Percentiles rank a stretch among this genome's conserved stretches.
These are phyloP conservation scores for Coffea humblotiana DNA, from an alignment of 305 asterid genomes.

Conservation along the genomic window DNA sequence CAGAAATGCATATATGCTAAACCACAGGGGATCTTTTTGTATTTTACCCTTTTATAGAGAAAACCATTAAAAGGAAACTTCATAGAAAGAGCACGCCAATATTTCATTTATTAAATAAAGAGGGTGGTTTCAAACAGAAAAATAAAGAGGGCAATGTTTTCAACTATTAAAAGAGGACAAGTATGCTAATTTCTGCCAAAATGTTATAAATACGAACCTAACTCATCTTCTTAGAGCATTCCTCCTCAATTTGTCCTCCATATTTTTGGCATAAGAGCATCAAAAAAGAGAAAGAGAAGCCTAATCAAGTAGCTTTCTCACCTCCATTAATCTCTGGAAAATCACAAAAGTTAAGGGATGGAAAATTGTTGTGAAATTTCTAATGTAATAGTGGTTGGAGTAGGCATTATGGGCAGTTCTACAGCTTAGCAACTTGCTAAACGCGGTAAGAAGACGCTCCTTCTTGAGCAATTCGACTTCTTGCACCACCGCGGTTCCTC, in stretches of 20 bases:
- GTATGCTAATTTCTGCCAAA: too few relatives aligned
- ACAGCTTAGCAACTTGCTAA: constrained; percentile 77
- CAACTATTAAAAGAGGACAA: too few relatives aligned
- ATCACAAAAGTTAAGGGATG: constrained; percentile 17
- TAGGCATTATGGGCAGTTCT: constrained; percentile 89
- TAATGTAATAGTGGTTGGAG: constrained; percentile 81
- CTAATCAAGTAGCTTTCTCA: neutral
- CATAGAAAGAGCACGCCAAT: too few relatives aligned
- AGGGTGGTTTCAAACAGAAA: too few relatives aligned
- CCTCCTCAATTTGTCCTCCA: neutral
- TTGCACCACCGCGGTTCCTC: constrained; percentile 96
- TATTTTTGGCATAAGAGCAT: neutral
- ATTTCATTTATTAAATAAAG: too few relatives aligned
- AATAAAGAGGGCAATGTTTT: too few relatives aligned
- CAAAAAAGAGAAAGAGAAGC: neutral
- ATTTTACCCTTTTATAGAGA: too few relatives aligned
- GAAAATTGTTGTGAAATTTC: constrained; percentile 33
- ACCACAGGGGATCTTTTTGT: too few relatives aligned
- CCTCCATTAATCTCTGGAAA: neutral
- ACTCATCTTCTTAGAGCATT: neutral
- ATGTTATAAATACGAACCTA: too few relatives aligned
- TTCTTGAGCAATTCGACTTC: constrained; percentile 91
- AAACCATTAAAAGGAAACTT: too few relatives aligned
- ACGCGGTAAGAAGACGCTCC: constrained; percentile 64
- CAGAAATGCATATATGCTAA: too few relatives aligned